Conservation (phyloP, 305 asterid genomes). For the Solanum hybrid region DNA sequence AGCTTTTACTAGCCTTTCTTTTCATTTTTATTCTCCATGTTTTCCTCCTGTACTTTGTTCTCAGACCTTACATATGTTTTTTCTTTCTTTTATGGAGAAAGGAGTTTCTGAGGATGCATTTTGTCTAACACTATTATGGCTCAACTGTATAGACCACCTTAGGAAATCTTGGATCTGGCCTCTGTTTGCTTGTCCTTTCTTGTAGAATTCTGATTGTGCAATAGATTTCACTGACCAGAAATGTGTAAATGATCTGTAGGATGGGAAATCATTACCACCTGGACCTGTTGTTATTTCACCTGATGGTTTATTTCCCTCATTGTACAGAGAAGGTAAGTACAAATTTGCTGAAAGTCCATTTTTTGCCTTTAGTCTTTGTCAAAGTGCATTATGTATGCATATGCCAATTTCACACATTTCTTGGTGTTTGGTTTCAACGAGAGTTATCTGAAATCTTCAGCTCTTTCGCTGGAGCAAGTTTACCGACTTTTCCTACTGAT, state of each 20-base stretch:
- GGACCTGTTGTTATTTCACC: conserved; percentile 99
- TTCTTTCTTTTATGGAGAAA: background rate
- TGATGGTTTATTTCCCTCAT: conserved; percentile 91
- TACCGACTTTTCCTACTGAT: background rate
- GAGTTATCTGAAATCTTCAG: background rate
- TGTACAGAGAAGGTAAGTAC: conserved; percentile 78
- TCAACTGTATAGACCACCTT: background rate
- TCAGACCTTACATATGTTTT: background rate
- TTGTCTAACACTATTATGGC: background rate
- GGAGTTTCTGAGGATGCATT: background rate
- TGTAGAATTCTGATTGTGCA: background rate
- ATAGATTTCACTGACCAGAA: background rate
- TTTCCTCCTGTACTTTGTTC: background rate
- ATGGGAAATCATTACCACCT: conserved; percentile 83
- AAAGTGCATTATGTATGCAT: background rate
- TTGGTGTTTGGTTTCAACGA: background rate
- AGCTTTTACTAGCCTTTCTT: background rate
- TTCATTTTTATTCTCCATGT: background rate
- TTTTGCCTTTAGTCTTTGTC: background rate
- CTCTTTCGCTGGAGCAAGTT: background rate
- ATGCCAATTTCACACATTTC: background rate
- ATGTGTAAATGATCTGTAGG: conserved; percentile 41
- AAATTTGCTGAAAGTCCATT: background rate
- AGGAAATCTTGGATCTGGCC: background rate
- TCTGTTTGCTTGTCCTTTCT: background rate